Percentiles rank a stretch among this genome's conserved stretches.
Evolutionary conservation across 2,329 filamentous ascomycete genomes (phyloP).

Genomic region (Exophiala aquamarina): DNA sequence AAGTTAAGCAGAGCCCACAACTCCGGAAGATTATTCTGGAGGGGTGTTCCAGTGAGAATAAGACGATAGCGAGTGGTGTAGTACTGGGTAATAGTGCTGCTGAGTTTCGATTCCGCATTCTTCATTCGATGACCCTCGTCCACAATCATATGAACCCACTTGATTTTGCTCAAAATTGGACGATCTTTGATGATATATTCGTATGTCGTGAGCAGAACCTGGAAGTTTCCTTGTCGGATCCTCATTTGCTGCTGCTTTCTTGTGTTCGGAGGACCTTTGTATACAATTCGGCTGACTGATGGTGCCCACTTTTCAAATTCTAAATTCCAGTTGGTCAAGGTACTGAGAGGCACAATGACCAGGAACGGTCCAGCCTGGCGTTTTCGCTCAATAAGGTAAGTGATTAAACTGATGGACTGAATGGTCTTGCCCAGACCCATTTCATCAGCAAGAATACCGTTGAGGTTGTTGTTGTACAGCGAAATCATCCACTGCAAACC

Average conservation of each 20-base stretch:
- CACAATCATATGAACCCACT: conserved; percentile 99
- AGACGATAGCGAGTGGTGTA: conserved; percentile 93
- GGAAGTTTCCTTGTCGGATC: conserved; percentile 92
- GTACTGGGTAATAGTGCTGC: conserved; percentile 89
- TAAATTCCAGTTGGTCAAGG: conserved; percentile 96
- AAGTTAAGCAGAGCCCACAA: conserved; percentile 99
- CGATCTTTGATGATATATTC: conserved; percentile 99
- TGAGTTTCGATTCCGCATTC: conserved; percentile 94
- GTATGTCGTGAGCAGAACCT: conserved; percentile 95
- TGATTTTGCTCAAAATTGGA: conserved; percentile 93
- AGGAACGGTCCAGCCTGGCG: conserved; percentile 87
- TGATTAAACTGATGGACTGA: conserved; percentile 96
- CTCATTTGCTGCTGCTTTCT: conserved; percentile 90
- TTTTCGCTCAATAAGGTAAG: conserved; percentile 95
- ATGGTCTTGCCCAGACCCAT: conserved; percentile 99
- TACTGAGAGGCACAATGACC: conserved; percentile 95
- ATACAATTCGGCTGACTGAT: conserved; percentile 80
- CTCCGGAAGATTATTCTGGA: conserved; percentile 95
- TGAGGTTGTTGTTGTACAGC: conserved; percentile 99
- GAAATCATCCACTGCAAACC: conserved; percentile 99
- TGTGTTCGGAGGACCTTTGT: conserved; percentile 88
- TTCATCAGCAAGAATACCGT: conserved; percentile 96
- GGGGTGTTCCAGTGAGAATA: conserved; percentile 93
- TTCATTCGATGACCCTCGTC: conserved; percentile 99
- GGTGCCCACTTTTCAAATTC: conserved; percentile 99